Evolutionary conservation across 805 yeast genomes (phyloP).

Genomic region (Yarrowia sp.): DNA sequence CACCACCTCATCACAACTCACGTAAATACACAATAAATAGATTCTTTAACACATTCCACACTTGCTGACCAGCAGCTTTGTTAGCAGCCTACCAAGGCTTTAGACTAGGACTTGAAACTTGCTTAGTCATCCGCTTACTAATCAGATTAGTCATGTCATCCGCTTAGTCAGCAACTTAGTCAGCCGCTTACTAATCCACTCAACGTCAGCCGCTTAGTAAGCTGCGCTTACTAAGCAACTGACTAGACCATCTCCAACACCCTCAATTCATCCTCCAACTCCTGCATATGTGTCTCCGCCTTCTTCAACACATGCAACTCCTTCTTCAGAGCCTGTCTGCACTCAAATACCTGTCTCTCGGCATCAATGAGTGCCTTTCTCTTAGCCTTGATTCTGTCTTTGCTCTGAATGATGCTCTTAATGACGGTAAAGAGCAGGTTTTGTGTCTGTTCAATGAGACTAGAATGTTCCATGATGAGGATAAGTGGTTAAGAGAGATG

Average conservation of each 20-base stretch:
- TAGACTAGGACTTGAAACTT: too few species aligned
- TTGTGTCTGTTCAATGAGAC: neutral
- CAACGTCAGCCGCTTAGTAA: too few species aligned
- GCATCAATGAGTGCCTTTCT: slow-evolving; percentile 3
- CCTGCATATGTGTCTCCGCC: neutral
- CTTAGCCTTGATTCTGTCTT: slow-evolving; percentile 7
- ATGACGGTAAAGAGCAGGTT: slow-evolving; percentile 8
- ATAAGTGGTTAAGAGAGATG: neutral
- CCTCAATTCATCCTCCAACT: slow-evolving; percentile 1
- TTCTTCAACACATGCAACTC: neutral
- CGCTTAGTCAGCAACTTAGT: too few species aligned
- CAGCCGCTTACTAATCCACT: too few species aligned
- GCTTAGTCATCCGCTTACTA: too few species aligned
- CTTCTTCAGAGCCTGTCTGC: neutral
- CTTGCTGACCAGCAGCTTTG: too few species aligned
- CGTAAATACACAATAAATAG: too few species aligned
- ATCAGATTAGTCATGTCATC: too few species aligned
- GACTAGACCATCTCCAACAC: neutral
- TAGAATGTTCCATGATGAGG: neutral
- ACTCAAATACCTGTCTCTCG: neutral
- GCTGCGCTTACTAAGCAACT: too few species aligned
- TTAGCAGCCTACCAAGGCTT: too few species aligned
- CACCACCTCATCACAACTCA: too few species aligned
- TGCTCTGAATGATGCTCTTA: neutral
- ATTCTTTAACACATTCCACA: too few species aligned